Conservation (phyloP, 179 eudicot genomes). For the Patellifolia procumbens region DNA sequence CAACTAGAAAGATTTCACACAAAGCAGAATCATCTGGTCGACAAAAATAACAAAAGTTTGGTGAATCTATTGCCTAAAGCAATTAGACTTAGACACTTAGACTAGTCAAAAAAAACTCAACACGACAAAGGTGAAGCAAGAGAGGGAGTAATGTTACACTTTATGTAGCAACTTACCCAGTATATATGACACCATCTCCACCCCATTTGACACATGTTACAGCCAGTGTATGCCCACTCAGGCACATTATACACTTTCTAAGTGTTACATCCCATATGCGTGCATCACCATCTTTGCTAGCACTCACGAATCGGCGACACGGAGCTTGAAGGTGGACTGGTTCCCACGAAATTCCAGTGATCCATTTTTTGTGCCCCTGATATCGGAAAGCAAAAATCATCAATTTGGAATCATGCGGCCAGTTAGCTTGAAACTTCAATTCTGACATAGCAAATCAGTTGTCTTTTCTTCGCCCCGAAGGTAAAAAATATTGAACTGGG, state of each 20-base stretch:
- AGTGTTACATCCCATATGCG: conserved; percentile 86
- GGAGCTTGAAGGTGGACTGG: conserved; percentile 93
- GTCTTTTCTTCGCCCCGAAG: no score
- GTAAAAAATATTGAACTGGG: neutral
- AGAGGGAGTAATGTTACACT: neutral
- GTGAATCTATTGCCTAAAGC: no score
- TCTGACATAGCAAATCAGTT: neutral
- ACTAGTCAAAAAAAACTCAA: neutral
- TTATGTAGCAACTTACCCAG: conserved; percentile 62
- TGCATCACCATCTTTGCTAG: conserved; percentile 99
- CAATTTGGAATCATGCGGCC: neutral
- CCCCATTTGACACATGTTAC: conserved; percentile 99
- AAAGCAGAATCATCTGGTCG: no score
- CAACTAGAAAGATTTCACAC: no score
- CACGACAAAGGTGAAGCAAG: neutral
- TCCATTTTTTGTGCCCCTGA: conserved; percentile 99
- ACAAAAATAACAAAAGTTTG: no score
- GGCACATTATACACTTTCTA: conserved; percentile 61
- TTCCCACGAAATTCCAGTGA: conserved; percentile 97
- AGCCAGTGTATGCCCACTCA: conserved; percentile 90
- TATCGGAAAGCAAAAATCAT: conserved; percentile 16
- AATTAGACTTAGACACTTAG: no score
- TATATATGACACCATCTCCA: conserved; percentile 94
- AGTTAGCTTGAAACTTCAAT: neutral
- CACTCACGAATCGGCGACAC: conserved; percentile 91